Percentiles rank a stretch among this genome's conserved stretches.
Conservation (phyloP, 2,329 filamentous ascomycete species). For the Leptographium galeiforme region DNA sequence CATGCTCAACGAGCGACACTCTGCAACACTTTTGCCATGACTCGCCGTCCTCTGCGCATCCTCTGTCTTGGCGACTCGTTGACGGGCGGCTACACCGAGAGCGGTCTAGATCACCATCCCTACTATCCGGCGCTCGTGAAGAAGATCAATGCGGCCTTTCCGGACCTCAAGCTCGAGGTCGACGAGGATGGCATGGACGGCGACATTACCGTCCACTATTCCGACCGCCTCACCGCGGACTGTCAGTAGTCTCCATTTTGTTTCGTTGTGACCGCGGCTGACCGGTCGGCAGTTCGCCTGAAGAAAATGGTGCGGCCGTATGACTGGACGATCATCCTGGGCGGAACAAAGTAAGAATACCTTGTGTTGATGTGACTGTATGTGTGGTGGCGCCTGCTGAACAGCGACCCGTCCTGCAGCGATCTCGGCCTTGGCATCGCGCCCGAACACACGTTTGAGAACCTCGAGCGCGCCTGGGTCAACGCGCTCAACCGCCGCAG, state of each 20-base stretch:
- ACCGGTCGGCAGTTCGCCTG: not conserved
- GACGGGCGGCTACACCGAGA: slow-evolving; percentile 38
- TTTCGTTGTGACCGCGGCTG: not conserved
- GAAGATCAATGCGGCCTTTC: slow-evolving; percentile 31
- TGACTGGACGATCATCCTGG: slow-evolving; percentile 51
- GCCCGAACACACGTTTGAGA: slow-evolving; percentile 30
- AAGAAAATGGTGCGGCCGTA: slow-evolving; percentile 17
- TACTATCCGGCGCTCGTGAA: slow-evolving; percentile 35
- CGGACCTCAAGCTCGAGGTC: slow-evolving; percentile 16
- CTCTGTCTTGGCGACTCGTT: slow-evolving; percentile 55
- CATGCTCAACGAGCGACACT: not conserved
- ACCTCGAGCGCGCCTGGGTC: slow-evolving; percentile 36
- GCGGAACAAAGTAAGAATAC: slow-evolving; percentile 39
- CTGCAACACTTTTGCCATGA: slow-evolving; percentile 1
- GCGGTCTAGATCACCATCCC: slow-evolving; percentile 31
- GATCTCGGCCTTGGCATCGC: slow-evolving; percentile 33
- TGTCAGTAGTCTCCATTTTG: slow-evolving; percentile 9
- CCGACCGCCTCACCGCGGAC: slow-evolving; percentile 13
- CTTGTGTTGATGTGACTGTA: not conserved
- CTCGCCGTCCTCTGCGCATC: slow-evolving; percentile 29
- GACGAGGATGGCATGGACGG: slow-evolving; percentile 17
- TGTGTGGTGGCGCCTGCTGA: not conserved
- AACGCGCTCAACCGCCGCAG: slow-evolving; percentile 32
- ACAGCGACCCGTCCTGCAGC: slow-evolving; percentile 11
- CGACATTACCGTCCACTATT: slow-evolving; percentile 13